Evolutionary conservation across 345 rosid genomes (phyloP), one percentile per base, ranked within the genome.

Genomic region (Reutealis trisperma): DNA sequence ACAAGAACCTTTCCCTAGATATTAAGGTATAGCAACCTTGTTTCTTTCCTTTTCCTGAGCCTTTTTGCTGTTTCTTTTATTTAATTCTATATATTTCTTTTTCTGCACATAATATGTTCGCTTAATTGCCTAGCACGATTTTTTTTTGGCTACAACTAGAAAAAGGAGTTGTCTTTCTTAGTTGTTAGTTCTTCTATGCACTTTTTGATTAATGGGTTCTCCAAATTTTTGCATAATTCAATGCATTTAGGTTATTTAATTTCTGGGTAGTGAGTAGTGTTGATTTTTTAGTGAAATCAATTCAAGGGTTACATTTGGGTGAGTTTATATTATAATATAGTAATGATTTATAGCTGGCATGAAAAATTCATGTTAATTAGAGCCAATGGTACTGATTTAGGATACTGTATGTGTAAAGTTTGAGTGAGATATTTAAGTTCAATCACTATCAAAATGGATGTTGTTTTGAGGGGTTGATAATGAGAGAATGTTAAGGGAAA

Each of bases 1-100:
- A 81, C 67, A 88, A 72, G 82, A 81, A 81, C 32, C 21, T 87
- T 21, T 85, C 88, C 0, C 4, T 85, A 13, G 87, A 86, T 68
- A 81, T 85, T n/a, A 86, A 87, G 90, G 95, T 92, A 81, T 4
- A n/a, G 9, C 21, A 27, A 55, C 4, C 16, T 68, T 25, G 24
- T 9, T 15, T 18, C 19, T 1, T 19, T 37, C 25, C 2, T 45
- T 37, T 4, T 37, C 41, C 5, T 37, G 41, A 37, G 6, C 41
- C 41, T 37, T 37, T 2, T 37, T 37, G 41, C 41, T 37, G 6
- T 4, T 34, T 57, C 27, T 41, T 64, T 4, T 34, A 11, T 11
- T 63, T 47, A 9, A 12, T 24, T 24, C 51, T 30, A 15, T 54
- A 0, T 6, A 0, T 22, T 69, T 10, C 21, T 12, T 27, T 45